These are phyloP conservation scores for Aspergillus sp. DNA, from an alignment of 2,329 filamentous ascomycete genomes.

Conservation along the genomic window DNA sequence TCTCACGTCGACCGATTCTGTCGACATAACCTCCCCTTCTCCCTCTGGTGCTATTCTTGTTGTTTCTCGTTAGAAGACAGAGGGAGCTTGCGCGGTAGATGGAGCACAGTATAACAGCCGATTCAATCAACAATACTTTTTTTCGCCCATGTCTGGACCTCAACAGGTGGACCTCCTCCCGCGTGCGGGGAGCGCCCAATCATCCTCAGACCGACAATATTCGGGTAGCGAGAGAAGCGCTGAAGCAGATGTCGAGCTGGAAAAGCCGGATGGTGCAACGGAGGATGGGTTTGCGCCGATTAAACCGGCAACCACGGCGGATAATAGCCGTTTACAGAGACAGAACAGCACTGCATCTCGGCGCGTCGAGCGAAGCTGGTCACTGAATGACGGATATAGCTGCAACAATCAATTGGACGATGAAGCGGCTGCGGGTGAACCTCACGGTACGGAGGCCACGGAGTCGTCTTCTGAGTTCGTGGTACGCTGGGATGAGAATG, in stretches of 20 bases:
- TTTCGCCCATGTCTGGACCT: constrained; percentile 11
- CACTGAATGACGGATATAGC: constrained; percentile 37
- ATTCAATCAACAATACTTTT: not conserved
- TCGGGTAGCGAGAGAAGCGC: constrained; percentile 11
- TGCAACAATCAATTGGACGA: constrained; percentile 23
- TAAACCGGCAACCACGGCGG: constrained; percentile 7
- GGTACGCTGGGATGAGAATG: constrained; percentile 73
- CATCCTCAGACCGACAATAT: constrained; percentile 5
- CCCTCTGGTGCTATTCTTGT: not conserved
- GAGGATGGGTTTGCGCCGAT: constrained; percentile 26
- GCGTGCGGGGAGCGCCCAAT: not conserved
- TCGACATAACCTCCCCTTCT: not conserved
- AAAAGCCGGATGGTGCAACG: constrained; percentile 12
- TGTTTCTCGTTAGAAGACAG: not conserved
- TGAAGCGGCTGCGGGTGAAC: constrained; percentile 21
- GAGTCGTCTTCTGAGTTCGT: constrained; percentile 51
- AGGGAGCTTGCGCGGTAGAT: not conserved
- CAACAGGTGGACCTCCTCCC: constrained; percentile 5
- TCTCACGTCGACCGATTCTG: not conserved
- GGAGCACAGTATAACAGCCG: not conserved
- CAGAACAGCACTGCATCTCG: constrained; percentile 22
- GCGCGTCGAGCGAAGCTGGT: constrained; percentile 36
- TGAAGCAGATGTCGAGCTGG: constrained; percentile 1
- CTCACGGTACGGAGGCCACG: constrained; percentile 20
- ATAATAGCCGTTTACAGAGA: constrained; percentile 22